phyloP scores from a whole-genome alignment of 2,329 filamentous ascomycete genomes.

The Penicillium sp. region DNA sequence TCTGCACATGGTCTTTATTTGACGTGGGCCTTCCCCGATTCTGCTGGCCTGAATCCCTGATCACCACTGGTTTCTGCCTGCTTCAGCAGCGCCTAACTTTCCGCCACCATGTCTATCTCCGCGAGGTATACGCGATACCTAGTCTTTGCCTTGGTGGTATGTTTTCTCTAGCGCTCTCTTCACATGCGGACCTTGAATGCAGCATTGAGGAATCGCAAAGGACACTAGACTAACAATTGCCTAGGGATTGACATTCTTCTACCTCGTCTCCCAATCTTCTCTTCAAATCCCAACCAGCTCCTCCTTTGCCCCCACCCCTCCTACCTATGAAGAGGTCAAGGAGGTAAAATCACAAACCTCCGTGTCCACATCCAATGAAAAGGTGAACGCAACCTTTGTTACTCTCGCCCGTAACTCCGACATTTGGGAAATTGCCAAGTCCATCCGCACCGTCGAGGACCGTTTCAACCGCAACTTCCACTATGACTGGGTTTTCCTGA shows the following conservation, averaged over 20 bases:
- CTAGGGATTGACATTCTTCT: conserved; percentile 69
- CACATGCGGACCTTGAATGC: neutral
- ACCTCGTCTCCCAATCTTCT: conserved; percentile 72
- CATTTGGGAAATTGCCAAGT: conserved; percentile 94
- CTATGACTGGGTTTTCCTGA: conserved; percentile 99
- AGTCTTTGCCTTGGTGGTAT: conserved; percentile 79
- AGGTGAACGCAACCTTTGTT: conserved; percentile 97
- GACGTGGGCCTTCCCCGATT: conserved; percentile 7
- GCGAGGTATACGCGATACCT: conserved; percentile 59
- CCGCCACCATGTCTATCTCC: conserved; percentile 20
- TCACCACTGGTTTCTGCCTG: conserved; percentile 6
- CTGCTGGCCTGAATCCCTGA: conserved; percentile 9
- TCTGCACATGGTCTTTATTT: conserved; percentile 2
- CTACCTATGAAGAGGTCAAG: conserved; percentile 25
- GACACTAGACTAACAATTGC: neutral
- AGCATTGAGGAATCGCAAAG: neutral
- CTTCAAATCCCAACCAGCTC: conserved; percentile 35
- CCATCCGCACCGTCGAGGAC: conserved; percentile 94
- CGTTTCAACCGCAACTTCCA: conserved; percentile 96
- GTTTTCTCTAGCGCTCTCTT: conserved; percentile 28
- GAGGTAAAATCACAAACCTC: conserved; percentile 26
- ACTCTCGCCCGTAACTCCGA: conserved; percentile 91
- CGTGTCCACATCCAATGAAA: conserved; percentile 61
- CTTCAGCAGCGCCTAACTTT: conserved; percentile 1
- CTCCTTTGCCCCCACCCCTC: conserved; percentile 10